Base-by-base conservation (phyloP, 164 flowering plant genomes). In the Sextonia rubra region DNA sequence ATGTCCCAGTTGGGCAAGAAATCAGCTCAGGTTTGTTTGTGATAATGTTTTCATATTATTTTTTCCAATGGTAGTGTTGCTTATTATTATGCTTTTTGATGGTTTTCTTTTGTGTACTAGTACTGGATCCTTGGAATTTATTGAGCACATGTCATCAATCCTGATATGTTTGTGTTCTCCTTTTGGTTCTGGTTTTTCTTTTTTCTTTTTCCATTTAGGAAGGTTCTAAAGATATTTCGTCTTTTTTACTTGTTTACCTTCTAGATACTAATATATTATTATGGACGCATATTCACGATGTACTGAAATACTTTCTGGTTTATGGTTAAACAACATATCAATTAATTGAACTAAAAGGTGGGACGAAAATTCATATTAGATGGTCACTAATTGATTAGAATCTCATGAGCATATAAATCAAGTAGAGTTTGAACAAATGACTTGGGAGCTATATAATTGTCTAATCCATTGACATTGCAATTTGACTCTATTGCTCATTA, bases 1-100 rank as follows among this genome's bases (percentile, higher is more conserved):
- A 96, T 78, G 89, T 93, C 73, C 99, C 99, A 12, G 73, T 96
- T 81, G 99, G 99, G 73, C 97, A 91, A 80, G 97, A 96, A 77
- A 87, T 91, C 66, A 84, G 62, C 76, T 78, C 93, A 86, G 97
- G 97, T 95, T 80, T 47, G 81, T 67, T 55, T 12, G 44, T 30
- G 25, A 48, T 26, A 60, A n/a, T 12, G 64, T 58, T 48, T 60
- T 52, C n/a, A 17, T 52, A 5, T 52, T 15, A 15, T 52, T 5
- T 20, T 52, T 15, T 52, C 20, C 58, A 52, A 52, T 17, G 58
- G n/a, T 17, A 52, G 58, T 17, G 11, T 17, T 5, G 3, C 23
- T 52, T 7, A 55, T 49, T 30, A 24, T 66, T 68, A 9, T 4
- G 22, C 37, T 68, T 37, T 29, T 24, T 48, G 2, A 44, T 11